Evolutionary conservation across 2,329 filamentous ascomycete species (phyloP), one percentile per base, ranked within the genome.

Genomic region (Botryotinia convoluta): DNA sequence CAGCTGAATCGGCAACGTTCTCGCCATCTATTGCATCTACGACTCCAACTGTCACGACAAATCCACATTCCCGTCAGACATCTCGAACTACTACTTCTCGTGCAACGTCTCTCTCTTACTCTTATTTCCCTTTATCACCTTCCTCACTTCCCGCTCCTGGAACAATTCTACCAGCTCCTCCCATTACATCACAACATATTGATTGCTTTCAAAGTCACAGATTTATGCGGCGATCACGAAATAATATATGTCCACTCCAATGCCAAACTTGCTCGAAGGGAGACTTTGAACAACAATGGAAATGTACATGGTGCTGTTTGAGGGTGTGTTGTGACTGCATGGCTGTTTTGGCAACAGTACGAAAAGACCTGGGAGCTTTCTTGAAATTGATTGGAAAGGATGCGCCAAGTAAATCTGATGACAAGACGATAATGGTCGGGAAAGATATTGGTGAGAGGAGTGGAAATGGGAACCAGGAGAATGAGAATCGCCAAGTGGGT

Each of bases 221-320:
- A 18, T 76, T 76, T 54, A 80, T 82, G 79, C 79, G 79, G 3
- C 72, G 70, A 3, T 75, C 77, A 39, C 76, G 74, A 62, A 82
- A 81, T 59, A 74, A 68, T 14, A 12, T 79, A 4, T 81, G 77
- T 73, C 78, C 80, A 0, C 75, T 80, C n/a, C 77, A 74, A 14
- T 82, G 80, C 70, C 79, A 79, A 79, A 73, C 81, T 10, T 82
- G 80, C 74, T 71, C 75, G 42, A 78, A 74, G 62, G 75, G 74
- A 44, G 80, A 82, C 61, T 74, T 72, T 3, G 77, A 80, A 44
- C 75, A 65, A 29, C 72, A 79, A 32, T 81, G 77, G 77, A 76
- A 75, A 60, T 82, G 80, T 65, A 76, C 76, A 35, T 82, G 80
- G 80, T 82, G 80, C 63, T 81, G 78, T 71, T 65, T 82, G 45